Evolutionary conservation across 2,329 filamentous ascomycete species (phyloP), one percentile per base, ranked within the genome.

Genomic region (Zymoseptoria passerinii): DNA sequence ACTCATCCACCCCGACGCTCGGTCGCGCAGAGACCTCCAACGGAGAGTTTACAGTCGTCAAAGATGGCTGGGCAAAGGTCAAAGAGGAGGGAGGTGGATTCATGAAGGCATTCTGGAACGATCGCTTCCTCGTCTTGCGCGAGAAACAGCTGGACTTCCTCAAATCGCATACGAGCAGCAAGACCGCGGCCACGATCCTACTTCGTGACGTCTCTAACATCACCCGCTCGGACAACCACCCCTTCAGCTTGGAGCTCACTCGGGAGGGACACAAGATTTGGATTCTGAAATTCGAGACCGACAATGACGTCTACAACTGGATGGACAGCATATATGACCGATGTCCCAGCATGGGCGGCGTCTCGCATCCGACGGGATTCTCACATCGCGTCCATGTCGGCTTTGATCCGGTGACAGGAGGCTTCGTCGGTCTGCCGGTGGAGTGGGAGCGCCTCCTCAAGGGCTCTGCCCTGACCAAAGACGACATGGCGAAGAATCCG

Each of bases 351-450:
- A 96, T 97, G 90, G 92, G 94, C 61, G 94, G 94, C 67, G 94
- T 99, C 58, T 96, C 92, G 76, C 96, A 97, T 74, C 94, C 94
- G 5, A 97, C 94, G 65, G 96, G 97, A 78, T 99, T 99, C 77
- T 91, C 89, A 23, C 94, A 99, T 73, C 88, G 92, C 52, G 92
- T 99, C 23, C 94, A 99, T 73, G 94, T 99, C 65, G 94, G 94
- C 60, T 99, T 97, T 71, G 94, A 99, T 72, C 91, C 92, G 27
- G 87, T 91, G 68, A 96, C 90, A 2, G 94, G 94, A 63, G 91
- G 94, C 66, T 99, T 99, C 69, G 90, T 95, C 52, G 94, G 94
- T 48, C 76, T 99, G 66, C 94, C 94, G 1, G 87, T 90, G 4
- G 94, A 99, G 78, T 99, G 94, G 94, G 94, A 95, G 71, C 95